Evolutionary conservation across 1,139 yeast genomes (phyloP), one percentile per base, ranked within the genome.

Genomic region (Pichia sp.): DNA sequence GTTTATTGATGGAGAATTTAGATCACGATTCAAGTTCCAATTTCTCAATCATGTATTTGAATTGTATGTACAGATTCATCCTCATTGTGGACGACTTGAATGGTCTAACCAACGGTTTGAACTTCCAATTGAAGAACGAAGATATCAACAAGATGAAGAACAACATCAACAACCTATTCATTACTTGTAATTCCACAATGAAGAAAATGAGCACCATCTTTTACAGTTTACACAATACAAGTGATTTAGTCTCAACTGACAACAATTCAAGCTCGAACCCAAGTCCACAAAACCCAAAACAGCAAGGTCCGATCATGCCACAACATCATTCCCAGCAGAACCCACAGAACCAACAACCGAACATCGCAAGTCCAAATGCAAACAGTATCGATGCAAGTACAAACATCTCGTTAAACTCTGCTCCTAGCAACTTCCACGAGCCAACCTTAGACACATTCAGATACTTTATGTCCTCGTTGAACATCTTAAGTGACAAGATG

Each of bases 401-500:
- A 10, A n/a, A 27, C 14, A 20, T 21, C 14, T 17, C 40, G 15
- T 17, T 38, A 10, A 24, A 24, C 11, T 15, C 40, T 18, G 30
- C 22, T 15, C 17, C 24, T 6, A 28, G 34, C 18, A 34, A 34
- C 14, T 19, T 22, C 14, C 38, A 44, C 14, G 27, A 34, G 12
- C 34, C 38, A n/a, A 24, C 40, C 32, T 39, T 31, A 10, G 51
- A 37, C 53, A 67, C 77, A 39, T 67, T 76, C 28, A 73, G 58
- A 65, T 79, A 67, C 72, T 78, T 60, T 60, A 74, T 62, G 67
- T 75, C 61, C 70, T 76, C 67, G 47, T 50, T 79, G 70, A 76
- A 72, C 69, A 64, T 68, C 0, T 75, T 76, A 60, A 80, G 79
- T 32, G 85, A 80, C 57, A 69, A 84, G 46, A 79, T 82, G 1